Conservation (phyloP, 1,139 yeast species). For the Yamadazyma blattariae region DNA sequence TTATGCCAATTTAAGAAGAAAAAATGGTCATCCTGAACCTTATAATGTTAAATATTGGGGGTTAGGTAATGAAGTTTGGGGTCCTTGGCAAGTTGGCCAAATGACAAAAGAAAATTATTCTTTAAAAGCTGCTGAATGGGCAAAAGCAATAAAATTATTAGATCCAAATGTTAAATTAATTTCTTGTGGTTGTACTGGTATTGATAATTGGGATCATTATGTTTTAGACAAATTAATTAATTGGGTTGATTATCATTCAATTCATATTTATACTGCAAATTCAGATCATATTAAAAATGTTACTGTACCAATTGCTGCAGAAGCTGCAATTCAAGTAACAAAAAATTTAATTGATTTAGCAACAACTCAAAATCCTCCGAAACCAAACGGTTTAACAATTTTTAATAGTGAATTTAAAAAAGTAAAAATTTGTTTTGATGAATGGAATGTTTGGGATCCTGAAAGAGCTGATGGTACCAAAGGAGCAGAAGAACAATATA, state of each 20-base stretch:
- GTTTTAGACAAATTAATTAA: conserved; percentile 22
- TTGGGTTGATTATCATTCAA: conserved; percentile 26
- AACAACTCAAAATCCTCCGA: conserved; percentile 15
- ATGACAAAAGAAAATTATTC: conserved; percentile 24
- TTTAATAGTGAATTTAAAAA: conserved; percentile 9
- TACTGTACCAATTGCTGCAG: conserved; percentile 27
- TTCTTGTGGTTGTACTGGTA: conserved; percentile 27
- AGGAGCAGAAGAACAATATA: conserved; percentile 30
- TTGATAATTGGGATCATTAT: conserved; percentile 25
- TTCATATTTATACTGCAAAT: conserved; percentile 27
- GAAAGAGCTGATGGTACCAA: conserved; percentile 23
- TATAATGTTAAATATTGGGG: conserved; percentile 33
- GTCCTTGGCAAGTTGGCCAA: conserved; percentile 34
- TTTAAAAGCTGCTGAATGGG: conserved; percentile 28
- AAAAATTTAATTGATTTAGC: conserved; percentile 26
- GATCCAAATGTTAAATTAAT: conserved; percentile 23
- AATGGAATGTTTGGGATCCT: conserved; percentile 38
- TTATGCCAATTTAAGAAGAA: conserved; percentile 22
- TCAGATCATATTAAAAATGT: conserved; percentile 24
- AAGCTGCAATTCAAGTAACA: conserved; percentile 24
- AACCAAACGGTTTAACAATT: conserved; percentile 10
- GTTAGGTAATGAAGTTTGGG: conserved; percentile 33
- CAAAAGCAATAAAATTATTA: conserved; percentile 27
- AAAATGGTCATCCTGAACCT: conserved; percentile 28
- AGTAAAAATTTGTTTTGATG: conserved; percentile 30